Evolutionary conservation across 306 rosid genomes (phyloP).

Genomic region (Adenanthera pavonina): DNA sequence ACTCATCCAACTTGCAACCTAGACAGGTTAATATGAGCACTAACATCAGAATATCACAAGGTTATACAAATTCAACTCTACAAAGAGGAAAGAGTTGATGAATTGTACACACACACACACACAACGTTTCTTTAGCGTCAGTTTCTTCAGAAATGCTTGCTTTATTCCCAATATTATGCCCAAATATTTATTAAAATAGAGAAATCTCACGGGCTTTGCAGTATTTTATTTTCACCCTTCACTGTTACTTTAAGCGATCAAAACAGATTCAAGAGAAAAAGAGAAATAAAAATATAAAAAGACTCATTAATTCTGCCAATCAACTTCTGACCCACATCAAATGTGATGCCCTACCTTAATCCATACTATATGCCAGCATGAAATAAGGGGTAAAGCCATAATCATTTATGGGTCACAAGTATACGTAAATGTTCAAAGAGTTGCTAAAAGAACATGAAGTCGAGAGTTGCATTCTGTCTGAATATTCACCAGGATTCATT

Average conservation of each 20-base stretch:
- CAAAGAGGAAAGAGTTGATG: not conserved
- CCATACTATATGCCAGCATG: too few relatives aligned
- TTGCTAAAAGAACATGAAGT: too few relatives aligned
- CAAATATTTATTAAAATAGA: too few relatives aligned
- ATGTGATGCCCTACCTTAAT: too few relatives aligned
- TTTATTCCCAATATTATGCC: not conserved
- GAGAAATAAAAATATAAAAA: too few relatives aligned
- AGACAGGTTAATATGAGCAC: constrained; percentile 32
- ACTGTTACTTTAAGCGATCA: too few relatives aligned
- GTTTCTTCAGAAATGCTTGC: not conserved
- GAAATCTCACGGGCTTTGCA: not conserved
- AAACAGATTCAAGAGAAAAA: not conserved
- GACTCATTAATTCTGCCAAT: not conserved
- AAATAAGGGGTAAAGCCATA: too few relatives aligned
- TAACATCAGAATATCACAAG: not conserved
- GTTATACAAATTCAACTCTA: not conserved
- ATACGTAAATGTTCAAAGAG: too few relatives aligned
- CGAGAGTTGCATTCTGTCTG: too few relatives aligned
- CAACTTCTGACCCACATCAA: too few relatives aligned
- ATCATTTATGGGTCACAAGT: too few relatives aligned
- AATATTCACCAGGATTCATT: too few relatives aligned
- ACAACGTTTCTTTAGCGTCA: not conserved
- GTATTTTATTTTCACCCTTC: not conserved
- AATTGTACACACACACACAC: not conserved
- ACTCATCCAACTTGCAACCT: constrained; percentile 97